Evolutionary conservation across 768 basidiomycete genomes (phyloP).

Genomic region (Hypsizygus marmoreus): DNA sequence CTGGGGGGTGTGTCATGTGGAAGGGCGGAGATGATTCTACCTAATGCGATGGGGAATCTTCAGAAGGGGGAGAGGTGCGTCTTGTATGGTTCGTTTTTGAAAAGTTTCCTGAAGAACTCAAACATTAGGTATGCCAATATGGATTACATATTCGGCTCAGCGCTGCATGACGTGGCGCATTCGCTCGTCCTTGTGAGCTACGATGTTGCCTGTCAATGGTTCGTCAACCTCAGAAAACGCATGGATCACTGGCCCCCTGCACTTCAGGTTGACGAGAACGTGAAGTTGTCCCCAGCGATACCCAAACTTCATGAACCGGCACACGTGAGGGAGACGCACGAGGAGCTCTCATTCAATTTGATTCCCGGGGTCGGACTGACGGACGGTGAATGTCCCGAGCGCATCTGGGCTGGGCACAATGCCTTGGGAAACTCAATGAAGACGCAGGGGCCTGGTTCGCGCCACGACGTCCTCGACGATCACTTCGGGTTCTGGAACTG

Average conservation of each 20-base stretch:
- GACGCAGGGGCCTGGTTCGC: conserved; percentile 35
- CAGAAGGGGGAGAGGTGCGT: conserved; percentile 2
- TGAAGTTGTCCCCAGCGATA: conserved; percentile 18
- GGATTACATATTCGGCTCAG: conserved; percentile 24
- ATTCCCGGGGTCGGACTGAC: conserved; percentile 23
- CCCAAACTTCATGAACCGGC: conserved; percentile 34
- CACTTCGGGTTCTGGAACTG: conserved; percentile 33
- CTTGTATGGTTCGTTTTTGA: background rate
- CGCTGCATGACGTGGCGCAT: background rate
- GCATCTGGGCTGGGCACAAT: conserved; percentile 32
- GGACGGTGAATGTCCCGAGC: conserved; percentile 36
- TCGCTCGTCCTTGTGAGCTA: conserved; percentile 21
- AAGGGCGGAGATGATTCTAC: too few species aligned
- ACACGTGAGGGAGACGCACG: conserved; percentile 26
- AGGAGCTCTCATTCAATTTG: conserved; percentile 29
- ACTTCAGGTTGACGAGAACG: background rate
- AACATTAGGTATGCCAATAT: conserved; percentile 25
- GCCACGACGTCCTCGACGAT: conserved; percentile 36
- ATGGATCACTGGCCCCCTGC: background rate
- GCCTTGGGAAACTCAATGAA: conserved; percentile 27
- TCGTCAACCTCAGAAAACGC: background rate
- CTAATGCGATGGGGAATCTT: too few species aligned
- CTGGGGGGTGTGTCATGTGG: too few species aligned
- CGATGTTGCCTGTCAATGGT: too few species aligned
- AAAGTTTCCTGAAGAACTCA: too few species aligned